Percentiles rank a stretch among this genome's conserved stretches.
These are phyloP conservation scores for Pseudohyphozyma bogoriensis DNA, from an alignment of 768 basidiomycete genomes.

Conservation along the genomic window DNA sequence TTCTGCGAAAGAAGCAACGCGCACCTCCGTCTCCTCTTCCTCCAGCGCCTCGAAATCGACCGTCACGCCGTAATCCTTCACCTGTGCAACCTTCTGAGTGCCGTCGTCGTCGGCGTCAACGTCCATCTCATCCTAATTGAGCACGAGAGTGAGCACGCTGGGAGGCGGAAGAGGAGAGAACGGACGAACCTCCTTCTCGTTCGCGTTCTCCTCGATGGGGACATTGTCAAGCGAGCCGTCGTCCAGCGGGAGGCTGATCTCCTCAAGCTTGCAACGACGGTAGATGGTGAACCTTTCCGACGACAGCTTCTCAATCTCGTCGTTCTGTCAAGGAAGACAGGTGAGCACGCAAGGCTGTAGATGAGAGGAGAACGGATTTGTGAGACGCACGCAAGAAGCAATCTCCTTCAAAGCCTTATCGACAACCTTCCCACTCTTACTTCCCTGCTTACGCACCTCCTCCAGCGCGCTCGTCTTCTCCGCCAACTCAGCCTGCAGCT, in stretches of 20 bases:
- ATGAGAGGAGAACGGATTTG: background rate
- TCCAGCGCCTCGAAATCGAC: conserved; percentile 68
- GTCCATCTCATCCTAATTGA: conserved; percentile 87
- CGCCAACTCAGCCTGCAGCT: conserved; percentile 35
- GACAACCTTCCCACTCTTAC: conserved; percentile 63
- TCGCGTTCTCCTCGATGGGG: conserved; percentile 85
- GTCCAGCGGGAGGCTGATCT: conserved; percentile 68
- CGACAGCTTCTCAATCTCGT: conserved; percentile 79
- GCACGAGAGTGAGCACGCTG: too few species aligned
- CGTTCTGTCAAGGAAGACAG: conserved; percentile 48
- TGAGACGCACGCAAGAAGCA: conserved; percentile 52
- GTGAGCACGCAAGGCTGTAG: background rate
- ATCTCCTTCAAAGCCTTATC: conserved; percentile 90
- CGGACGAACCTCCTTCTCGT: too few species aligned
- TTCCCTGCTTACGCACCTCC: conserved; percentile 52
- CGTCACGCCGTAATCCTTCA: conserved; percentile 77
- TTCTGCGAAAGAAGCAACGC: conserved; percentile 13
- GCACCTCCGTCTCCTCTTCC: conserved; percentile 62
- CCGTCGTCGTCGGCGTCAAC: conserved; percentile 79
- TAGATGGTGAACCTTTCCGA: conserved; percentile 79
- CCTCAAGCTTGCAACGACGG: conserved; percentile 85
- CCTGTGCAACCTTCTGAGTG: conserved; percentile 59
- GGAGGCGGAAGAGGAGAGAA: too few species aligned
- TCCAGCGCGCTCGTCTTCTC: conserved; percentile 44
- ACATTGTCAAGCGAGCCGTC: conserved; percentile 72